Evolutionary conservation across 495 filamentous ascomycete species (phyloP), one percentile per base, ranked within the genome.

Genomic region (Lophiotrema nucula): DNA sequence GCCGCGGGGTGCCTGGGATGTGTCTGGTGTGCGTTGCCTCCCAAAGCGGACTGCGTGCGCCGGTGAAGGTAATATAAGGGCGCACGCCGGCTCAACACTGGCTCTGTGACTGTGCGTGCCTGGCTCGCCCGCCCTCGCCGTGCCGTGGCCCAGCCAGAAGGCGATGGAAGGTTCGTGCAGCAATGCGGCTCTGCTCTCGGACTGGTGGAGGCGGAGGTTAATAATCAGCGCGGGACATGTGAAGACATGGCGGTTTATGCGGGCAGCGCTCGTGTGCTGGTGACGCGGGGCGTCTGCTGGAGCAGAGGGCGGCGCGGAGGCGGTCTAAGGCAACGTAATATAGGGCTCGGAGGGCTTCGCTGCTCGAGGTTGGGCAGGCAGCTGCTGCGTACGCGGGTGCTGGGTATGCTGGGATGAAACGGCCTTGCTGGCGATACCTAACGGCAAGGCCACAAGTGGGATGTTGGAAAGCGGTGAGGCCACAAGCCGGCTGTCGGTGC

Each of bases 211-310:
- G 18, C 39, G 39, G 39, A 8, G 25, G 53, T 58, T 63, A 63
- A 63, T 63, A 63, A 63, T 63, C 59, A 63, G 27, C 33, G 41
- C n/a, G 10, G 21, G 55, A 8, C 47, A 26, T 38, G 50, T 16
- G 41, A 27, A 48, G 31, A 24, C 52, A 45, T 56, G 42, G 52
- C 25, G 52, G 23, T 46, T 15, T 12, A 44, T 50, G 27, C n/a
- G 27, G 24, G 26, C 19, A 15, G 33, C 21, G 47, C 13, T 51
- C 22, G 31, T 57, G 31, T 26, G 26, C 45, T 23, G 13, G 27
- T 35, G 39, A 23, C 15, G 52, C 22, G 28, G 41, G 12, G 24
- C 41, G 52, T 18, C 5, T n/a, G 22, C 16, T 15, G 26, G 2
- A 8, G 52, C 26, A 16, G 24, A 11, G 19, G 31, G 26, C 28